These are phyloP conservation scores for Cryptosporidium ubiquitum DNA, from an alignment of 169 alveolate species.

Conservation along the genomic window DNA sequence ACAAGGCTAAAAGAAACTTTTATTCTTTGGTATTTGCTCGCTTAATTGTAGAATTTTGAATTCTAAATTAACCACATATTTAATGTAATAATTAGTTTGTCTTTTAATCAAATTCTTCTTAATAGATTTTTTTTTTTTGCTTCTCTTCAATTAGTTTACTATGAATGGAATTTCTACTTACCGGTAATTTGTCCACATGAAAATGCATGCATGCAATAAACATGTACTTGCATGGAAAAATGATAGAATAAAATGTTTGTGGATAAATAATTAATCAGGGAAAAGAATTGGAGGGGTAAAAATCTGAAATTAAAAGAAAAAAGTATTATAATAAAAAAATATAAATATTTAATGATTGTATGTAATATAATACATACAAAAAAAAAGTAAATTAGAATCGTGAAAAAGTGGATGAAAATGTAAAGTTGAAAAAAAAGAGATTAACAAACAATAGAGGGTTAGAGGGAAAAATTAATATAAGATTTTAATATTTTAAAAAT, in stretches of 20 bases:
- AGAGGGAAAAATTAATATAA: not conserved
- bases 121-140: too few species aligned
- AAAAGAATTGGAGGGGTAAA: conserved; percentile 65
- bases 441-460: not conserved
- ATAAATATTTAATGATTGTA: not conserved
- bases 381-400: not conserved
- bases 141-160: not conserved
- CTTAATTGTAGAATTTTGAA: too few species aligned
- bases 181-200: not conserved
- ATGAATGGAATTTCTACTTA: not conserved
- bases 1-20: too few species aligned
- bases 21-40: too few species aligned
- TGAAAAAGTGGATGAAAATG: not conserved
- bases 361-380: not conserved
- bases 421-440: not conserved
- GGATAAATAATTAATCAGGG: too few species aligned
- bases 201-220: conserved; percentile 74
- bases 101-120: too few species aligned
- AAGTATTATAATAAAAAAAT: too few species aligned
- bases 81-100: too few species aligned
- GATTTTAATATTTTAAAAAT: too few species aligned
- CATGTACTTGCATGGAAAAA: conserved; percentile 16
- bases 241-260: not conserved
- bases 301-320: not conserved
- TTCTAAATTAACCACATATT: too few species aligned